Percentiles rank a stretch among this genome's conserved stretches.
phyloP scores from a whole-genome alignment of 306 rosid species.

The Cicer pinnatifidum region DNA sequence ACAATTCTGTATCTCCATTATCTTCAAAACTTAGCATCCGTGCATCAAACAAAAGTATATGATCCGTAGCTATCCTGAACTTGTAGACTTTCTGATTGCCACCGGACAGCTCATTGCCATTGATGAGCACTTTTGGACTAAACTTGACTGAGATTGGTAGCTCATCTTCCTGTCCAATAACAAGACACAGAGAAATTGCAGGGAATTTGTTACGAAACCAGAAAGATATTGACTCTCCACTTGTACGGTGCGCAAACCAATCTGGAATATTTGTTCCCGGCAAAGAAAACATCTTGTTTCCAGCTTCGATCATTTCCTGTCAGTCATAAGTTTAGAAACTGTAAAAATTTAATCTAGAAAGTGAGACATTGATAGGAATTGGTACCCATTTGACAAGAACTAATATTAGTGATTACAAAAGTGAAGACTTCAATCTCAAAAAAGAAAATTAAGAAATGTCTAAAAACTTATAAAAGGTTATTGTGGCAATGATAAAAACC shows the following conservation, averaged over 20 bases:
- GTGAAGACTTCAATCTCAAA: background rate
- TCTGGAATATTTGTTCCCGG: conserved; percentile 37
- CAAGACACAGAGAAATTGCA: background rate
- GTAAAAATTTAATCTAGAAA: background rate
- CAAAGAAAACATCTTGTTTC: background rate
- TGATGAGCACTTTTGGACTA: background rate
- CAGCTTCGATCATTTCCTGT: background rate
- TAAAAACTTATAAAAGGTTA: background rate
- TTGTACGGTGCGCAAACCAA: background rate
- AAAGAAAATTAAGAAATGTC: background rate
- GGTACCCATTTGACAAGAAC: background rate
- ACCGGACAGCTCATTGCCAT: background rate
- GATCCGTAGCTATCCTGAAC: conserved; percentile 13
- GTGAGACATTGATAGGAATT: background rate
- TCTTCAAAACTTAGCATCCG: background rate
- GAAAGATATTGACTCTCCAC: conserved; percentile 24
- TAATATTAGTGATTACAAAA: background rate
- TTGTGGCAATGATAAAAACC: too few relatives aligned
- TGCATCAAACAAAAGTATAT: background rate
- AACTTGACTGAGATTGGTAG: background rate
- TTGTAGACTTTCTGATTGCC: background rate
- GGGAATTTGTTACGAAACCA: conserved; percentile 37
- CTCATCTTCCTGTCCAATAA: background rate
- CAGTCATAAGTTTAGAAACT: background rate
- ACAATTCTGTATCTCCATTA: background rate